Conservation (phyloP, 148 eudicot species). For the Talinum fruticosum region DNA sequence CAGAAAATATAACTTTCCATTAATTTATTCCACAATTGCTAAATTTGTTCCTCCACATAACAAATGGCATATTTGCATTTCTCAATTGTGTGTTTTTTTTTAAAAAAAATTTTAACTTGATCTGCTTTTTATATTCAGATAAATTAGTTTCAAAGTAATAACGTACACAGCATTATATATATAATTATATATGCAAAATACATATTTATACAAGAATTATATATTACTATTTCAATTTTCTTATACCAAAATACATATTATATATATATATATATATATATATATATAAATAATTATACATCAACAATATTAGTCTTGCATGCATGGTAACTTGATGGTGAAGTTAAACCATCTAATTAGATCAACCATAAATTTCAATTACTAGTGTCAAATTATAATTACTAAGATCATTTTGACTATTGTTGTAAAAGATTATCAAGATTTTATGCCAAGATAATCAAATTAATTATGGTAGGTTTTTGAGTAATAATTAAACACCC, state of each 20-base stretch:
- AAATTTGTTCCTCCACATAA: no score
- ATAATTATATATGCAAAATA: no score
- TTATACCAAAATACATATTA: background rate
- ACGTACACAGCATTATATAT: no score
- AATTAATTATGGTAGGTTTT: background rate
- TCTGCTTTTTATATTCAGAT: no score
- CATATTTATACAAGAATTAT: no score
- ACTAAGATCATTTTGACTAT: slow-evolving; percentile 8
- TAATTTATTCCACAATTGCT: no score
- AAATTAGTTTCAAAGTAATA: no score
- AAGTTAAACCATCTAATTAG: slow-evolving; percentile 17
- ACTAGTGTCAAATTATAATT: background rate
- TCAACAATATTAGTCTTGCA: slow-evolving; percentile 7
- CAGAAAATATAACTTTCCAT: no score
- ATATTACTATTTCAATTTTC: slow-evolving; percentile 5
- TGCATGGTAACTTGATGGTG: background rate
- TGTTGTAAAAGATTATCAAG: slow-evolving; percentile 12
- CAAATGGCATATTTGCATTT: no score
- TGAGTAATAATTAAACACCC: slow-evolving; percentile 4
- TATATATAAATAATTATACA: background rate
- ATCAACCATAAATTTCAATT: slow-evolving; percentile 25
- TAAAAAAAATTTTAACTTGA: no score
- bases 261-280: background rate
- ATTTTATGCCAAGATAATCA: slow-evolving; percentile 1
- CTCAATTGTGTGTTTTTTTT: no score